These are phyloP conservation scores for sweet orange (Citrus sinensis) DNA, from an alignment of 345 rosid genomes.

Conservation along the genomic window DVS_A1.0 CM039168.1:18345001-18345500, in stretches of 20 bases:
- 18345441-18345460: constrained; percentile 94
- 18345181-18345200: neutral
- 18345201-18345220: neutral
- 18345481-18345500: constrained; percentile 57
- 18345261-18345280: neutral
- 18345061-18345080: constrained; percentile 77
- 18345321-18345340: constrained; percentile 98
- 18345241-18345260: neutral
- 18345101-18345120: constrained; percentile 24
- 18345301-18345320: constrained; percentile 2
- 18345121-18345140: neutral
- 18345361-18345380: constrained; percentile 61
- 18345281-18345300: neutral
- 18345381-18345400: constrained; percentile 79
- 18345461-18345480: constrained; percentile 57
- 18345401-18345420: constrained; percentile 89
- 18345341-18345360: constrained; percentile 96
- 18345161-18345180: neutral
- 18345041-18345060: constrained; percentile 99
- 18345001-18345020: constrained; percentile 86
- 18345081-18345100: constrained; percentile 85
- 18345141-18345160: neutral
- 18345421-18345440: constrained; percentile 89
- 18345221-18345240: neutral
- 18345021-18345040: constrained; percentile 88